Evolutionary conservation across 129 eudicot genomes (phyloP), one percentile per base, ranked within the genome.

Genomic region (Pseudognaphalium luteoalbum): DNA sequence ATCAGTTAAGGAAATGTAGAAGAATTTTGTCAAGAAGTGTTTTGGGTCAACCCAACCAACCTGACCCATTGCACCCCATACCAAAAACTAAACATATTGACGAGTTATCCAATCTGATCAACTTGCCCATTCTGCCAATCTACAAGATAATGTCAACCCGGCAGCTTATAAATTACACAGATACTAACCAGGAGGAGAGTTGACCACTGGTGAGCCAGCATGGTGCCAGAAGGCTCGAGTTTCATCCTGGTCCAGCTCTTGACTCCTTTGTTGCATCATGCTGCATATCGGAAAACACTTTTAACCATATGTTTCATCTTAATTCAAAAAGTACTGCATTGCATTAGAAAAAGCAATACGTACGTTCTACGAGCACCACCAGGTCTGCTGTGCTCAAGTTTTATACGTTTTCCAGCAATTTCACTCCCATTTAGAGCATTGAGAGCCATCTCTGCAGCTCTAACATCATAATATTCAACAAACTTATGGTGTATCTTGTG

Each of bases 341-440:
- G 6, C 0, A 14, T 20, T 16, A 33, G 7, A 35, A 66, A 7
- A 17, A 8, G 25, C 7, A 29, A 68, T 67, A 76, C 78, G 39
- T 81, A 93, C 98, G 85, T 88, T 68, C 96, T 86, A 57, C 98
- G 96, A 64, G 96, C 86, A 28, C 98, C 98, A 84, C 98, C 98
- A 68, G 97, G 98, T 76, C 98, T 87, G 75, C 98, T 93, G 58
- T 92, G 98, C 83, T 93, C 98, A 76, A 93, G 96, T 84, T 93
- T 93, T 62, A 93, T 93, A 41, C 97, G 89, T 78, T 93, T 93
- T 17, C 98, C 98, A 71, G 98, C 98, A 83, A 93, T 93, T 80
- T 93, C 98, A 78, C 92, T 80, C 81, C 98, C 87, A 57, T 93
- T 93, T 58, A 93, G 87, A 70, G 95, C 92, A 76, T 87, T 88